These are phyloP conservation scores for Neurospora sp. DNA, from an alignment of 2,329 filamentous ascomycete species.

Conservation along the genomic window DNA sequence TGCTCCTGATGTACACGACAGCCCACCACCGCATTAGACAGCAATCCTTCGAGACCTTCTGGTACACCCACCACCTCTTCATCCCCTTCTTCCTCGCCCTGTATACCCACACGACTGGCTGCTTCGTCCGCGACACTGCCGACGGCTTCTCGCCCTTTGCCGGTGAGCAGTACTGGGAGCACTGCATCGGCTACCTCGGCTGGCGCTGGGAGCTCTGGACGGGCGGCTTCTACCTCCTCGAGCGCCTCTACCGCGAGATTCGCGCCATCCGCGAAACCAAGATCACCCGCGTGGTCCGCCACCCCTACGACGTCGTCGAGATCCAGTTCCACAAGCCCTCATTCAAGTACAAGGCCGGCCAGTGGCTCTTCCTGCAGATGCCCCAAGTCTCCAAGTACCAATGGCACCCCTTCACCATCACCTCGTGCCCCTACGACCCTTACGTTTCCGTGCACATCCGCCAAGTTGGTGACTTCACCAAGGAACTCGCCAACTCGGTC, in stretches of 20 bases:
- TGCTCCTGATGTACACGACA: slow-evolving; percentile 97
- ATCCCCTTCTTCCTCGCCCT: slow-evolving; percentile 88
- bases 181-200: slow-evolving; percentile 90
- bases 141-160: slow-evolving; percentile 74
- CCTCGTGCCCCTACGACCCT: slow-evolving; percentile 90
- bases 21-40: slow-evolving; percentile 89
- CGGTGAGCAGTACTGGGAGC: slow-evolving; percentile 70
- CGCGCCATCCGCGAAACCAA: slow-evolving; percentile 72
- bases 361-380: slow-evolving; percentile 95
- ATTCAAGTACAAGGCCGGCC: slow-evolving; percentile 96
- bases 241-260: slow-evolving; percentile 86
- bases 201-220: slow-evolving; percentile 95
- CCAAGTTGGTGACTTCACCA: slow-evolving; percentile 94
- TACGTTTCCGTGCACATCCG: slow-evolving; percentile 93
- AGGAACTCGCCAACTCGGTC: slow-evolving; percentile 87
- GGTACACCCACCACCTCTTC: slow-evolving; percentile 99
- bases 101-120: slow-evolving; percentile 92
- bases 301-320: slow-evolving; percentile 95
- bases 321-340: slow-evolving; percentile 94
- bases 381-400: slow-evolving; percentile 80
- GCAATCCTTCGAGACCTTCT: slow-evolving; percentile 96
- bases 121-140: slow-evolving; percentile 81
- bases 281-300: slow-evolving; percentile 88
- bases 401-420: slow-evolving; percentile 99
- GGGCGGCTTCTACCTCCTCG: slow-evolving; percentile 74